Evolutionary conservation across 1,284 basidiomycete species (phyloP), one percentile per base, ranked within the genome.

Genomic region (Ceratobasidium theobromae): DNA sequence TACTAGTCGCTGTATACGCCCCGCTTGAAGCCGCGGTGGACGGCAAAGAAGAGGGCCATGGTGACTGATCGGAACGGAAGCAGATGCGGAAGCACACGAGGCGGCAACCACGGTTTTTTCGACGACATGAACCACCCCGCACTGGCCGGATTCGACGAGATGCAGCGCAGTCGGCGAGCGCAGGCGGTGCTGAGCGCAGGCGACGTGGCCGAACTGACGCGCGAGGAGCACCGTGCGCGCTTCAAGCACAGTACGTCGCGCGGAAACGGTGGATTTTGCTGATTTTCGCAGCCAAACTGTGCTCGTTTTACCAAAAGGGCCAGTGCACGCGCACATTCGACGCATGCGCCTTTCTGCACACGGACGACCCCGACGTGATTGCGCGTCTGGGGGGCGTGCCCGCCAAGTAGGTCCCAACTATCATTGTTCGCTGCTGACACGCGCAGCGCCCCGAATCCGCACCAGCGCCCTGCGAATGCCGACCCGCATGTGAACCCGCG

Each of bases 291-390:
- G 60, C 48, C 35, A 64, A 52, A 43, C 40, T 52, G 21, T 64
- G 60, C 23, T 64, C 60, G 25, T 64, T 64, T 48, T 52, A 52
- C 60, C 60, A 64, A 52, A 52, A 64, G 38, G 48, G 60, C 46
- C 49, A 52, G 35, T 64, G 60, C 60, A 64, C 60, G 6, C 60
- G 48, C 48, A 53, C 60, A 9, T 64, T 64, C 16, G 60, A 64
- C 23, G 60, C 60, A 14, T 64, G 60, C 23, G 60, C 60, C 23
- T 52, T 64, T 41, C 25, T 64, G 33, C 60, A 53, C 32, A 64
- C 60, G 6, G 48, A 64, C 21, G 60, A 64, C 21, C 60, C 48
- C 16, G 23, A 40, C 1, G 49, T 64, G 9, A 64, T 64, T 48
- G 48, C 48, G 21, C 46, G 49, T 9, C 33, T 64, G 1, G 60